Evolutionary conservation across 148 eudicot genomes (phyloP), one percentile per base, ranked within the genome.

Genomic region (Arctostaphylos glauca): DNA sequence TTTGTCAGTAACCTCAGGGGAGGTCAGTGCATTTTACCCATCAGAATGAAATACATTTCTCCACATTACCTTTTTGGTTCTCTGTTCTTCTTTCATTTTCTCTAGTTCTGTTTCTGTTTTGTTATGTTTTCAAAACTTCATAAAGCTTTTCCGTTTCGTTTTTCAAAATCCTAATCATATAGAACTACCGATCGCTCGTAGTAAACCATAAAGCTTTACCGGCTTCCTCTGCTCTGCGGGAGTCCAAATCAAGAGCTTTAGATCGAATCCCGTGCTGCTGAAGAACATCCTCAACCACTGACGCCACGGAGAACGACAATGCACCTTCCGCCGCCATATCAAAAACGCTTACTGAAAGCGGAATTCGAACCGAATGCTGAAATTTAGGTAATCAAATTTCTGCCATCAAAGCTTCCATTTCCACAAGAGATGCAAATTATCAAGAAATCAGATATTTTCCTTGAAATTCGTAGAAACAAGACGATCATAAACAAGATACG

Each of bases 301-400:
- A 64, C 52, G 90, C 93, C 74, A 89, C 95, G 21, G 93, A 93
- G 82, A 96, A 90, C 58, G 90, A 81, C 73, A 89, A 84, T 81
- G 87, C 91, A 72, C 88, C 90, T 86, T 83, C 94, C 72, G 67
- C 71, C 74, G 91, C 91, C 92, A 90, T 90, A 9, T 59, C 55
- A 21, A 18, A 49, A 79, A 54, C 6, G 9, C 3, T 16, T 31
- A 12, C 23, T 3, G 0, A 9, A 31, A 64, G 5, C 66, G 13
- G 18, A 41, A 49, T 59, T 56, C 25, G 13, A 55, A 62, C 21
- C 21, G 21, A 66, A 77, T 13, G 7, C 71, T 83, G 83, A 78
- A 31, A 31, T 31, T 31, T 31, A 31, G 38, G 38, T 1, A 31
- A 31, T 31, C 38, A 31, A 76, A 19, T 16, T 55, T 52, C 67